These are phyloP conservation scores for Penicillium oxalicum DNA, from an alignment of 2,329 filamentous ascomycete species.

Conservation along the genomic window DNA sequence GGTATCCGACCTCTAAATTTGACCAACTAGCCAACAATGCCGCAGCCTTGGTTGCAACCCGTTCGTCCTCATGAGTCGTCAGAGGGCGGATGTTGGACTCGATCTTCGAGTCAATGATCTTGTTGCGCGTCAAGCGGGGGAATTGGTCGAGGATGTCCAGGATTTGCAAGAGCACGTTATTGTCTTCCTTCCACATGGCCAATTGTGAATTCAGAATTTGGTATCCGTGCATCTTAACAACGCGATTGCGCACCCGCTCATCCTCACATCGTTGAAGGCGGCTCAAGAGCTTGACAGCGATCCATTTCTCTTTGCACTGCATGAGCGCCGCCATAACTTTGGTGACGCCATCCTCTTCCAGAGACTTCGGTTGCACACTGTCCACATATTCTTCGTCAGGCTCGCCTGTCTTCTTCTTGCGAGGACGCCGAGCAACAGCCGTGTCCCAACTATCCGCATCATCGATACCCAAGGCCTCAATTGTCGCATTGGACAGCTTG, in stretches of 20 bases:
- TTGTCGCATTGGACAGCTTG: conserved; percentile 80
- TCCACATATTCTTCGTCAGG: conserved; percentile 96
- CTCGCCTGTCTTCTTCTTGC: conserved; percentile 85
- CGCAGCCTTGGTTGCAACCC: conserved; percentile 65
- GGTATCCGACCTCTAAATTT: conserved; percentile 82
- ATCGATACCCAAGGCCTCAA: conserved; percentile 93
- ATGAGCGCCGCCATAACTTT: conserved; percentile 95
- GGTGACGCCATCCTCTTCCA: conserved; percentile 77
- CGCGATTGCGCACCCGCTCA: conserved; percentile 76
- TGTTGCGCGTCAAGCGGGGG: conserved; percentile 88
- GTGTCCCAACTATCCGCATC: conserved; percentile 90
- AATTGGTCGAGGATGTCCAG: conserved; percentile 84
- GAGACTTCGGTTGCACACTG: conserved; percentile 69
- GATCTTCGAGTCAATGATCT: conserved; percentile 94
- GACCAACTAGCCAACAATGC: conserved; percentile 78
- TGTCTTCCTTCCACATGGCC: conserved; percentile 78
- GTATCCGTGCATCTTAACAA: conserved; percentile 96
- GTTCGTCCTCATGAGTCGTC: conserved; percentile 61
- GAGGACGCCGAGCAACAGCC: conserved; percentile 77
- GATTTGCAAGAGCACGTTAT: conserved; percentile 82
- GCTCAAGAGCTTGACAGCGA: conserved; percentile 85
- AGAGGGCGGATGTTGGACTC: conserved; percentile 72
- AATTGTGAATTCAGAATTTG: conserved; percentile 86
- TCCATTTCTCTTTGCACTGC: conserved; percentile 99
- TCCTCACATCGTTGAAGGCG: conserved; percentile 85